Percentiles rank a stretch among this genome's conserved stretches.
Evolutionary conservation across 1,139 yeast genomes (phyloP).

Genomic region (Yamadazyma membranifaciens): DNA sequence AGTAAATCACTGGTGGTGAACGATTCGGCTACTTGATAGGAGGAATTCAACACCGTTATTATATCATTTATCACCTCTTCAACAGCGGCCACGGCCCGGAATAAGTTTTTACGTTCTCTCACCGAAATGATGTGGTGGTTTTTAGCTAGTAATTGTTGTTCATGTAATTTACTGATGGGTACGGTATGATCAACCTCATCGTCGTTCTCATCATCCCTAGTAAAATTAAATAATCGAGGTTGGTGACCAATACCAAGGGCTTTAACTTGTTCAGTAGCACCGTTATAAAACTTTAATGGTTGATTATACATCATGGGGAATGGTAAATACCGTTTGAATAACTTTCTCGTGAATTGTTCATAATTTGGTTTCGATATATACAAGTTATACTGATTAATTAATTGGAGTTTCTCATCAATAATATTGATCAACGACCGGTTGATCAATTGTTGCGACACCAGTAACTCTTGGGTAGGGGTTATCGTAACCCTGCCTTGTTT

Average conservation of each 20-base stretch:
- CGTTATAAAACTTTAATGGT: constrained; percentile 52
- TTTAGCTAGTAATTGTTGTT: constrained; percentile 43
- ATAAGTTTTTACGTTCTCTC: constrained; percentile 50
- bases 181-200: constrained; percentile 30
- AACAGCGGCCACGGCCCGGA: constrained; percentile 45
- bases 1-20: constrained; percentile 11
- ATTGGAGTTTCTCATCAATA: constrained; percentile 39
- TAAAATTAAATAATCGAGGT: constrained; percentile 8
- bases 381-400: constrained; percentile 58
- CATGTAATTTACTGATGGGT: constrained; percentile 52
- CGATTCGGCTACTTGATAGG: not conserved
- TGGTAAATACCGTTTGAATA: constrained; percentile 58
- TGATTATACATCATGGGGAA: constrained; percentile 87
- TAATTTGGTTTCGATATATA: constrained; percentile 63
- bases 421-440: constrained; percentile 28
- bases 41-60: not conserved
- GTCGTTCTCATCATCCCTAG: constrained; percentile 5
- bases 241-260: constrained; percentile 37
- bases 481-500: constrained; percentile 1
- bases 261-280: constrained; percentile 48
- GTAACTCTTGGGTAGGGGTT: not conserved
- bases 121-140: constrained; percentile 40
- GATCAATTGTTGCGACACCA: constrained; percentile 16
- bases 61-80: not conserved
- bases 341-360: constrained; percentile 60